A percentile compares a stretch with the other conserved stretches of the same genome.
Evolutionary conservation across 1,284 basidiomycete genomes (phyloP).

Genomic region (Hemileia vastatrix): DNA sequence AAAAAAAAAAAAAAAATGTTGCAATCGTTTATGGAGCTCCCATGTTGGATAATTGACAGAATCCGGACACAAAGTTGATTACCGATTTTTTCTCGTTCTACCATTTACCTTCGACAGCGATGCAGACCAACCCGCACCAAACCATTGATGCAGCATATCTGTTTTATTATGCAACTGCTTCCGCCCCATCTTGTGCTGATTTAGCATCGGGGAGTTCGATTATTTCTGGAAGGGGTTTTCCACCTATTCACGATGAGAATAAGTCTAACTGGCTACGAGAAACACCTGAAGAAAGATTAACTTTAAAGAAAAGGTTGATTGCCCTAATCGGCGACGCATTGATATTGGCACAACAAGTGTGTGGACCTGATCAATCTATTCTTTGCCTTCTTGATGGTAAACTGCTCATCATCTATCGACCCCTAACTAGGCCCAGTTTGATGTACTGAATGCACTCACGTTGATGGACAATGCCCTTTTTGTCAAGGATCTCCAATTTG

Average conservation of each 20-base stretch:
- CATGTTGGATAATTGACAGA: conserved; percentile 50
- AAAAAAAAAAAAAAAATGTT: too few relatives aligned
- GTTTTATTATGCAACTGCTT: conserved; percentile 70
- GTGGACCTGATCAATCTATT: background rate
- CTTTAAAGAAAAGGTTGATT: conserved; percentile 20
- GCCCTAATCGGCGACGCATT: conserved; percentile 30
- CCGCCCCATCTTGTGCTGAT: conserved; percentile 26
- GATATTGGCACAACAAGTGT: conserved; percentile 31
- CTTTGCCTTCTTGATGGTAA: background rate
- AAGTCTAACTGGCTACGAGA: conserved; percentile 16
- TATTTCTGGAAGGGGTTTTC: too few relatives aligned
- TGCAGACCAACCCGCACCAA: conserved; percentile 50
- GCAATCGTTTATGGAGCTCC: too few relatives aligned
- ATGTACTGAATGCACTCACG: conserved; percentile 91
- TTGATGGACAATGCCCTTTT: conserved; percentile 86
- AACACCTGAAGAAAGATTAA: background rate
- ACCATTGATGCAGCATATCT: conserved; percentile 72
- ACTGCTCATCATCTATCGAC: background rate
- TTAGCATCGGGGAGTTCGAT: too few relatives aligned
- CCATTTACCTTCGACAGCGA: conserved; percentile 82
- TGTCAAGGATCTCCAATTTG: conserved; percentile 72
- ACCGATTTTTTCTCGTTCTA: conserved; percentile 98
- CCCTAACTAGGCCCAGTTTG: conserved; percentile 61
- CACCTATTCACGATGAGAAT: conserved; percentile 23
- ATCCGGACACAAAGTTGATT: conserved; percentile 68